phyloP scores from a whole-genome alignment of 169 alveolate species.

The Babesia bigemina region DNA sequence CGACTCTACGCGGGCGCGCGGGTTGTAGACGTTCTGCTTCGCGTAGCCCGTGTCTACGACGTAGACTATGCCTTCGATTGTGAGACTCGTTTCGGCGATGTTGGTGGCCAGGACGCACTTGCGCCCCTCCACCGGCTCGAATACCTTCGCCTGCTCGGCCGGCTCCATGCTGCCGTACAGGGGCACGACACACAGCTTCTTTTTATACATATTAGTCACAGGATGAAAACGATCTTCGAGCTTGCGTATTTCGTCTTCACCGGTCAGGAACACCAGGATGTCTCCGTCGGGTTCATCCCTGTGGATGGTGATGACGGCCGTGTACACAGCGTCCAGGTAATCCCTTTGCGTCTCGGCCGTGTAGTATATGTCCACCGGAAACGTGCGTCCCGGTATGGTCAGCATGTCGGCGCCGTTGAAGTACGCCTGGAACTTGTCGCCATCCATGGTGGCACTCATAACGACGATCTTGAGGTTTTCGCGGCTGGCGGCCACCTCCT shows the following conservation, averaged over 20 bases:
- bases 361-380: slow-evolving; percentile 96
- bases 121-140: slow-evolving; percentile 94
- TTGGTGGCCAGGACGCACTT: slow-evolving; percentile 97
- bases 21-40: slow-evolving; percentile 98
- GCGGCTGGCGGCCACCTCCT: slow-evolving; percentile 88
- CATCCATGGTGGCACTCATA: slow-evolving; percentile 98
- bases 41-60: slow-evolving; percentile 99
- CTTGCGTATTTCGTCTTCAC: slow-evolving; percentile 91
- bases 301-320: slow-evolving; percentile 92
- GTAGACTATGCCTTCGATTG: slow-evolving; percentile 99
- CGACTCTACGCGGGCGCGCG: slow-evolving; percentile 97
- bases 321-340: slow-evolving; percentile 91
- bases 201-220: slow-evolving; percentile 24
- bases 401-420: slow-evolving; percentile 94
- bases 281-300: slow-evolving; percentile 91
- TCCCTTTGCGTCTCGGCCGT: slow-evolving; percentile 93
- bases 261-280: slow-evolving; percentile 92
- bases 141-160: slow-evolving; percentile 92
- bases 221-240: slow-evolving; percentile 70
- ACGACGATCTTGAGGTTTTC: slow-evolving; percentile 91
- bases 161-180: slow-evolving; percentile 98
- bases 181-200: slow-evolving; percentile 81
- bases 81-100: slow-evolving; percentile 99
- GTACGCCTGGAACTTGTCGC: slow-evolving; percentile 92
- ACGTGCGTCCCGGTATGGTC: slow-evolving; percentile 96